Percentiles rank a stretch among this genome's conserved stretches.
Conservation (phyloP, 2,329 filamentous ascomycete genomes). For the Claviceps sp. region DNA sequence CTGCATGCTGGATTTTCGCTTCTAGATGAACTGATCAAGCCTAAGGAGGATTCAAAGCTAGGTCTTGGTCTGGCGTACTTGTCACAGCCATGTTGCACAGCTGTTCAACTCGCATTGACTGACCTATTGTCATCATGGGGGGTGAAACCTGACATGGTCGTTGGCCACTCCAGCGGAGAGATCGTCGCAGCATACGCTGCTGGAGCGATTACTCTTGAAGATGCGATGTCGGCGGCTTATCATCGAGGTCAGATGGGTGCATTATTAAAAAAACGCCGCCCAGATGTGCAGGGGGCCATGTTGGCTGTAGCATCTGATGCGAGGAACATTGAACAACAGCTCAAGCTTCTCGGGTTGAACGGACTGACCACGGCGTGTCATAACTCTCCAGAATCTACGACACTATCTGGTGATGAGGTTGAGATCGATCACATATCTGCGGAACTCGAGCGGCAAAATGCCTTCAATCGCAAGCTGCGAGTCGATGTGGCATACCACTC, state of each 20-base stretch:
- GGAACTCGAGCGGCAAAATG: slow-evolving; percentile 23
- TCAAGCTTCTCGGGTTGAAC: slow-evolving; percentile 15
- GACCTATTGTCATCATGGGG: slow-evolving; percentile 26
- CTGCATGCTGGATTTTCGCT: slow-evolving; percentile 24
- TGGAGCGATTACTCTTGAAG: slow-evolving; percentile 25
- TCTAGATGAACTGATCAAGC: slow-evolving; percentile 22
- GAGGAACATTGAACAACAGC: slow-evolving; percentile 25
- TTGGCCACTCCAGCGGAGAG: slow-evolving; percentile 21
- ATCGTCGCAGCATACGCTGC: slow-evolving; percentile 22
- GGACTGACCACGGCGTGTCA: slow-evolving; percentile 26
- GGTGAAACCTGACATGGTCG: slow-evolving; percentile 12
- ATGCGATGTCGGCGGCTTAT: slow-evolving; percentile 36
- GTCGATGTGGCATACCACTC: slow-evolving; percentile 43
- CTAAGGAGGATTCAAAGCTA: slow-evolving; percentile 20
- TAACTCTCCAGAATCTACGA: slow-evolving; percentile 38
- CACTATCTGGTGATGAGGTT: slow-evolving; percentile 33
- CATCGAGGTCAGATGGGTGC: slow-evolving; percentile 24
- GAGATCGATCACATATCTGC: slow-evolving; percentile 28
- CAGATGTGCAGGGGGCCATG: slow-evolving; percentile 33
- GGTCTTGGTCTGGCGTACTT: slow-evolving; percentile 25
- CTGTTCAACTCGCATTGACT: slow-evolving; percentile 33
- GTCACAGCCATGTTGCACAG: slow-evolving; percentile 30
- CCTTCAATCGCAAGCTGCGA: slow-evolving; percentile 34
- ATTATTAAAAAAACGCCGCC: not conserved
- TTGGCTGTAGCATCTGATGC: slow-evolving; percentile 37